Base-by-base conservation (phyloP, 1,284 basidiomycete genomes). In the Marasmius oreades region DNA sequence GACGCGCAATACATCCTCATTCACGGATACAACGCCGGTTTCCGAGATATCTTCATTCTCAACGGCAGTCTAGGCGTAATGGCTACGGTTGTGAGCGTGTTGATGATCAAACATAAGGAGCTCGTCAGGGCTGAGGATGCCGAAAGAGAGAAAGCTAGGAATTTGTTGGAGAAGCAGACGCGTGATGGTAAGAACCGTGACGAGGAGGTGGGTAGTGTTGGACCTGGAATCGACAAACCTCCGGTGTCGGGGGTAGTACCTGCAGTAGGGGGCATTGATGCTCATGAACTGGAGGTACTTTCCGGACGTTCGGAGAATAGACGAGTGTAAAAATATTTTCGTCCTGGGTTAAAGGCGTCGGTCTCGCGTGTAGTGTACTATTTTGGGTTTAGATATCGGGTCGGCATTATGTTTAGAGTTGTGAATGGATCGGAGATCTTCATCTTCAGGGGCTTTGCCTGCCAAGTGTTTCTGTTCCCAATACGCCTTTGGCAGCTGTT, bases 71-170 rank as follows among this genome's bases (percentile, higher is more conserved):
- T 80, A 39, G 70, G 78, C 14, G 74, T 73, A 0, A 58, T 78
- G 0, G 79, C 78, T 16, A 78, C 79, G 10, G 60, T 86, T 8
- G 72, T 76, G 2, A 79, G 82, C 56, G 67, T 82, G 22, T 39
- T 79, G 18, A 76, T 86, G 73, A 84, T 88, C 62, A 74, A 75
- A 51, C 80, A 86, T 58, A 79, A 80, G 54, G 79, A 84, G 20
- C 67, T 90, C 48, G 78, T 72, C 8, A 69, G 84, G 20, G 76
- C 68, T 1, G 86, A 87, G 58, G 85, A 88, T 42, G 39, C 39
- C 7, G 39, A 42, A 16, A 42, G 7, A 16, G 7, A 14, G 39
- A 42, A 20, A 20, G n/a, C 16, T 16, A 42, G 39, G 39, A 42
- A 20, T 2, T 11, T 42, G 14, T 42, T 42, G 39, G 39, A 42